Evolutionary conservation across 331 rosid species (phyloP).

Genomic region (Cydonia oblonga): DNA sequence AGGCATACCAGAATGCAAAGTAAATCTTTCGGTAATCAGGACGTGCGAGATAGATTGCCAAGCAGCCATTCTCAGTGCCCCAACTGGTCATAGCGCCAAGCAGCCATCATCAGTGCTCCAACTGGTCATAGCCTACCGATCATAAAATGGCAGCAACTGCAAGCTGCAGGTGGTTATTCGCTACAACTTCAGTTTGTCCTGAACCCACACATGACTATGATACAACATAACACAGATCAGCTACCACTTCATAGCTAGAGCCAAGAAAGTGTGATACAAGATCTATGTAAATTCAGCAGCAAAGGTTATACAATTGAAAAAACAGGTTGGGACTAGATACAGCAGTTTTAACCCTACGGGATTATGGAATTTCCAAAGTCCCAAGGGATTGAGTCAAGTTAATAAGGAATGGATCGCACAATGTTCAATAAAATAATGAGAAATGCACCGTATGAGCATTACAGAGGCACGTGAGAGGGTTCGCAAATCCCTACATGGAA

Average conservation of each 20-base stretch:
- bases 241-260: conserved; percentile 44
- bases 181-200: conserved; percentile 32
- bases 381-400: neutral
- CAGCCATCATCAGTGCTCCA: conserved; percentile 24
- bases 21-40: neutral
- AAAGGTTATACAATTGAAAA: conserved; percentile 19
- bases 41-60: neutral
- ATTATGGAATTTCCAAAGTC: neutral
- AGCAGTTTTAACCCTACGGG: conserved; percentile 5
- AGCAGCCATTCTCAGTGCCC: neutral
- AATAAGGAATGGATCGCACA: neutral
- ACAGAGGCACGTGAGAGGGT: neutral
- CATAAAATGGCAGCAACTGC: conserved; percentile 32
- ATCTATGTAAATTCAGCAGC: conserved; percentile 49
- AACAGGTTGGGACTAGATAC: conserved; percentile 14
- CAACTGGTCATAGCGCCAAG: neutral
- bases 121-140: conserved; percentile 33
- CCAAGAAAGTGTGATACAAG: conserved; percentile 36
- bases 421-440: neutral
- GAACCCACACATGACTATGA: conserved; percentile 22
- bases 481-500: neutral
- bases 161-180: conserved; percentile 28
- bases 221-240: conserved; percentile 29
- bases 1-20: neutral
- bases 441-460: neutral